Conservation (phyloP, 305 asterid species). For the Fraxinus nigra region DNA sequence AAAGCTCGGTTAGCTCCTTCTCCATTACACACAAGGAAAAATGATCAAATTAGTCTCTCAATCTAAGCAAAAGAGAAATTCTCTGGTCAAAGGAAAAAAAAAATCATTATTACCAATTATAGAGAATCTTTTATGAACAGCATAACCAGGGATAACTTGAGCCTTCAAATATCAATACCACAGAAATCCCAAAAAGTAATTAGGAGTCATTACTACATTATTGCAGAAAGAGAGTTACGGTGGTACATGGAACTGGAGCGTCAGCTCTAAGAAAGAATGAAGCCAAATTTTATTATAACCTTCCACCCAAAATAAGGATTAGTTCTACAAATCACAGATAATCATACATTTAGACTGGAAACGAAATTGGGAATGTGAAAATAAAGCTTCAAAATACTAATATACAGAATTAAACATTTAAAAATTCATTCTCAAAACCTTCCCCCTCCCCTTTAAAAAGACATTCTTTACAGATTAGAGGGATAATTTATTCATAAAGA, state of each 20-base stretch:
- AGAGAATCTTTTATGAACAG: neutral
- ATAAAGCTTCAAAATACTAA: too few species aligned
- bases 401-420: too few species aligned
- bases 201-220: neutral
- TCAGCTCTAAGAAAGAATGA: neutral
- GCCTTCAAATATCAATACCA: neutral
- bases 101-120: neutral
- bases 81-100: neutral
- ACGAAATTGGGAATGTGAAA: too few species aligned
- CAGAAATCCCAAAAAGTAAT: neutral
- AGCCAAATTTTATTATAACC: neutral
- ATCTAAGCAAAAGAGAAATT: neutral
- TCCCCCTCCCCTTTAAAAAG: too few species aligned
- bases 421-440: too few species aligned
- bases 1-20: constrained; percentile 76
- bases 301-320: constrained; percentile 13
- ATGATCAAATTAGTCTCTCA: neutral
- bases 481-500: neutral
- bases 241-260: neutral
- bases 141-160: neutral
- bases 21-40: constrained; percentile 47
- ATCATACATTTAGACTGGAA: too few species aligned
- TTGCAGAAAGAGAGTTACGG: neutral
- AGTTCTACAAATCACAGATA: constrained; percentile 8
- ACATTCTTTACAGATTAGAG: too few species aligned